These are phyloP conservation scores for Candida taoyuanica DNA, from an alignment of 805 yeast species.

Conservation along the genomic window DNA sequence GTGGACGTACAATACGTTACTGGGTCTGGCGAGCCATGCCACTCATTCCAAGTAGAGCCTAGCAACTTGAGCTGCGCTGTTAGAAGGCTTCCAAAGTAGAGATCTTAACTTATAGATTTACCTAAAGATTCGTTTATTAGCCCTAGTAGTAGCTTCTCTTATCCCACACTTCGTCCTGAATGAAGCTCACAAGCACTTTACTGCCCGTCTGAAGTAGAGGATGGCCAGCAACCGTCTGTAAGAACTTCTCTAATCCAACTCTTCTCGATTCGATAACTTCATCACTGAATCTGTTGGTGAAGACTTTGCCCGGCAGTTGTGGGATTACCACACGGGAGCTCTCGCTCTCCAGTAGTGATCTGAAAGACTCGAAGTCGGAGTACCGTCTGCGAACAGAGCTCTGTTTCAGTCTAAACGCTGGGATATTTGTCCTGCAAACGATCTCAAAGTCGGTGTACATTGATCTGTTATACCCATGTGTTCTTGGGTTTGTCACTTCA, in stretches of 20 bases:
- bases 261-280: constrained; percentile 80
- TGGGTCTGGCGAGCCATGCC: neutral
- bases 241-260: constrained; percentile 76
- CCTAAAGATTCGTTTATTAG: neutral
- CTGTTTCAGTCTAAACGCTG: constrained; percentile 64
- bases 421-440: constrained; percentile 85
- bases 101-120: too few species aligned
- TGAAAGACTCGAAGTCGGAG: constrained; percentile 82
- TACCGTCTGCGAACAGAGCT: constrained; percentile 80
- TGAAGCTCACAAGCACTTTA: constrained; percentile 69
- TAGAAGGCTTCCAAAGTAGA: too few species aligned
- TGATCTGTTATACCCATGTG: constrained; percentile 62
- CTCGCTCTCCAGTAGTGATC: constrained; percentile 70
- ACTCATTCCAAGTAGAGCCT: neutral
- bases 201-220: constrained; percentile 89
- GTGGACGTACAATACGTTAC: neutral
- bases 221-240: constrained; percentile 81
- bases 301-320: constrained; percentile 79
- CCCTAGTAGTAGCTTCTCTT: constrained; percentile 12
- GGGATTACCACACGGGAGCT: constrained; percentile 80
- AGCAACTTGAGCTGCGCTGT: neutral
- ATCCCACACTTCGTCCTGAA: constrained; percentile 85
- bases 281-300: constrained; percentile 68
- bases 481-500: constrained; percentile 76
- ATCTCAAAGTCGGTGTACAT: constrained; percentile 92